Conservation (phyloP, 441 rosid species). For the Brassica hybrid region DNA sequence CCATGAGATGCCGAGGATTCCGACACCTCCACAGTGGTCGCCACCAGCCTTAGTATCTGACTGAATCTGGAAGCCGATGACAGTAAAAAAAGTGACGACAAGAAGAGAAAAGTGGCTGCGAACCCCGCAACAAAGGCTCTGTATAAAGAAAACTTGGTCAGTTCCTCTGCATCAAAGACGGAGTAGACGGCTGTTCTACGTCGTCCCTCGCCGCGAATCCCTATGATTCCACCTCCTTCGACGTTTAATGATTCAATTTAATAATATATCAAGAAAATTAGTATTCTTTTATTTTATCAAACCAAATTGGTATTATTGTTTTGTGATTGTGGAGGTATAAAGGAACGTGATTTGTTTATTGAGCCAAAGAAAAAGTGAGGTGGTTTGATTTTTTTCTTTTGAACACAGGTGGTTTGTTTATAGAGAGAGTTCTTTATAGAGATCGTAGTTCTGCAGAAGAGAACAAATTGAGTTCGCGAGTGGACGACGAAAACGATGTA, state of each 20-base stretch:
- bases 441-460: background rate
- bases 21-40: slow-evolving; percentile 54
- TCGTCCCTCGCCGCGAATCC: slow-evolving; percentile 50
- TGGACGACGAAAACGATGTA: background rate
- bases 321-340: background rate
- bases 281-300: background rate
- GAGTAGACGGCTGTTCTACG: slow-evolving; percentile 59
- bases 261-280: background rate
- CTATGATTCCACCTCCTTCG: slow-evolving; percentile 42
- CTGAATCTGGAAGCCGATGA: slow-evolving; percentile 56
- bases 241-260: slow-evolving; percentile 13
- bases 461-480: background rate
- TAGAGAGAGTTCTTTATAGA: background rate
- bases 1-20: slow-evolving; percentile 66
- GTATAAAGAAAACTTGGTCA: slow-evolving; percentile 55
- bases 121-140: slow-evolving; percentile 62
- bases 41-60: slow-evolving; percentile 36
- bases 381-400: background rate
- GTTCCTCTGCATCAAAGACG: slow-evolving; percentile 56
- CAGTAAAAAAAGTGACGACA: slow-evolving; percentile 59
- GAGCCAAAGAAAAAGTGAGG: background rate
- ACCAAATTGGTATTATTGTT: background rate
- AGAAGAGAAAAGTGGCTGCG: slow-evolving; percentile 59
- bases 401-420: background rate
- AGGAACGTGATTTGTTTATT: background rate